phyloP scores from a whole-genome alignment of 805 yeast species.

The Candida orba region DNA sequence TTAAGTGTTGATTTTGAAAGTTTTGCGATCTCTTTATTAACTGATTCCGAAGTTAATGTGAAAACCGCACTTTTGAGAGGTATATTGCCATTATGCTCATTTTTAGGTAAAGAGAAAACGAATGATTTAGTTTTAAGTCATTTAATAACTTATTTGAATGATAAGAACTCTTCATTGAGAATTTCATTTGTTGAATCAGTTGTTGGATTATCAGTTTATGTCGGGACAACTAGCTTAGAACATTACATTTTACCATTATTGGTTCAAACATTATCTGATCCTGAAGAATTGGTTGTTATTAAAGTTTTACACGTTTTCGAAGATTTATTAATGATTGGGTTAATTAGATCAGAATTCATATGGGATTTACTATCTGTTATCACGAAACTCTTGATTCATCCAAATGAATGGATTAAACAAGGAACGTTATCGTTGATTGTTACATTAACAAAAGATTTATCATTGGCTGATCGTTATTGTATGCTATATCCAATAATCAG shows the following conservation, averaged over 20 bases:
- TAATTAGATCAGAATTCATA: slow-evolving; percentile 41
- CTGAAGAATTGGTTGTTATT: slow-evolving; percentile 74
- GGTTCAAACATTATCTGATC: slow-evolving; percentile 75
- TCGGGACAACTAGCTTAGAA: slow-evolving; percentile 77
- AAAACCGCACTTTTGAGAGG: slow-evolving; percentile 62
- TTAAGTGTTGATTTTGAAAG: slow-evolving; percentile 54
- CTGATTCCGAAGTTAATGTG: slow-evolving; percentile 62
- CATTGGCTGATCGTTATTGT: slow-evolving; percentile 77
- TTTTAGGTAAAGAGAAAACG: slow-evolving; percentile 81
- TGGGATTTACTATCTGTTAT: slow-evolving; percentile 49
- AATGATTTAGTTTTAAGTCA: slow-evolving; percentile 87
- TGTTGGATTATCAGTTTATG: slow-evolving; percentile 65
- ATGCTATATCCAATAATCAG: slow-evolving; percentile 74
- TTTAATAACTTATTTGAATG: slow-evolving; percentile 85
- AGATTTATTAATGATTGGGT: slow-evolving; percentile 48
- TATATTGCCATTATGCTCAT: slow-evolving; percentile 70
- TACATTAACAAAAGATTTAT: slow-evolving; percentile 52
- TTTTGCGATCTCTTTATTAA: slow-evolving; percentile 55
- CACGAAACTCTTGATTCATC: slow-evolving; percentile 65
- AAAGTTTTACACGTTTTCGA: slow-evolving; percentile 56
- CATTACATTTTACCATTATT: slow-evolving; percentile 83
- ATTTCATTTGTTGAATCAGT: slow-evolving; percentile 66
- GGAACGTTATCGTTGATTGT: slow-evolving; percentile 55
- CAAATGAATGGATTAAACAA: slow-evolving; percentile 80
- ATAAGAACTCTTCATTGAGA: slow-evolving; percentile 58